Conservation (phyloP, 2,329 filamentous ascomycete genomes). For the Ophiostoma quercus region DNA sequence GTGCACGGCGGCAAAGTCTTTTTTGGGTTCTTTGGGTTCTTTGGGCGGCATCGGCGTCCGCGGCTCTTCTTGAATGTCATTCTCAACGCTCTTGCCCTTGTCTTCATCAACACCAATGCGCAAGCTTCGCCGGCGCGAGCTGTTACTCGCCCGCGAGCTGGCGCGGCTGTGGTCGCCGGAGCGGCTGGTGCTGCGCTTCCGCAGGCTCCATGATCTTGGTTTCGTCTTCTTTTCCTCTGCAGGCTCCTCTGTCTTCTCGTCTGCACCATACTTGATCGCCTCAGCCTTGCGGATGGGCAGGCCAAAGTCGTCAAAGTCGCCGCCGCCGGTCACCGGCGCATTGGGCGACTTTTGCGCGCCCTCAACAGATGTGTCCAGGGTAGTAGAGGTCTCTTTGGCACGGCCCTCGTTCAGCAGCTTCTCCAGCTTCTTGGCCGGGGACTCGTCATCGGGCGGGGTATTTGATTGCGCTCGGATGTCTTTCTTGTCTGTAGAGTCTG, state of each 20-base stretch:
- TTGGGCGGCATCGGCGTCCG: slow-evolving; percentile 3
- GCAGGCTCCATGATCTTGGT: slow-evolving; percentile 22
- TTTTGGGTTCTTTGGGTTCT: slow-evolving; percentile 20
- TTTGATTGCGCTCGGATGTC: neutral
- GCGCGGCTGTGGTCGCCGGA: slow-evolving; percentile 21
- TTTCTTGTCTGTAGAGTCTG: neutral
- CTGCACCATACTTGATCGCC: slow-evolving; percentile 33
- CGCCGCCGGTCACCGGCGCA: slow-evolving; percentile 29
- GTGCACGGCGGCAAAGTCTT: slow-evolving; percentile 32
- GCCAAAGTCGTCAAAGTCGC: slow-evolving; percentile 62
- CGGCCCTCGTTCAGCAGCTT: slow-evolving; percentile 18
- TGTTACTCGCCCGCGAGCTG: slow-evolving; percentile 26
- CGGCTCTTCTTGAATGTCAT: slow-evolving; percentile 27
- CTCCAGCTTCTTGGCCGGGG: slow-evolving; percentile 24
- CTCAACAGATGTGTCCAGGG: neutral
- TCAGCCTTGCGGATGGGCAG: slow-evolving; percentile 52
- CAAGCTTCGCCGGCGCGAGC: slow-evolving; percentile 21
- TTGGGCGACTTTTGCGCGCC: slow-evolving; percentile 19
- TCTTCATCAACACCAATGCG: slow-evolving; percentile 10
- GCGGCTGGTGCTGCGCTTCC: slow-evolving; percentile 24
- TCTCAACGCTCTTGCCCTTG: slow-evolving; percentile 20
- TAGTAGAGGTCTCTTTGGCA: neutral
- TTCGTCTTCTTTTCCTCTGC: slow-evolving; percentile 7
- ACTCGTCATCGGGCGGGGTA: slow-evolving; percentile 14
- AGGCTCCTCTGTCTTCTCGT: neutral